A percentile compares a stretch with the other conserved stretches of the same genome.
Conservation (phyloP, 1,139 yeast species). For the Cylindricascospora bacillispora region DNA sequence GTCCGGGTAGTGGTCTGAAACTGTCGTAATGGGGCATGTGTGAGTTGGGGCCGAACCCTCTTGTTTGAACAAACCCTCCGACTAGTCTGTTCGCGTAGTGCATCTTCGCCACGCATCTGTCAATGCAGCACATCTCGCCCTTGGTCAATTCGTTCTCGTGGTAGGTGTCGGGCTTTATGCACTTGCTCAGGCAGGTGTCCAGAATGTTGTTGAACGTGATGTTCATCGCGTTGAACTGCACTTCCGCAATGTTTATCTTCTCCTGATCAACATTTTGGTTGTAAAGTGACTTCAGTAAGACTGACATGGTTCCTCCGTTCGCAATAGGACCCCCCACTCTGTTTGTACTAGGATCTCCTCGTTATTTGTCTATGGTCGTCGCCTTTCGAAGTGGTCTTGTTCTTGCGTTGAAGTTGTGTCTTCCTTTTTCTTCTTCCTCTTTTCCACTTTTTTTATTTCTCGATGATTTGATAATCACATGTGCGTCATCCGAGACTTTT, state of each 20-base stretch:
- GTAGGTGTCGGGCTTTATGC: conserved; percentile 52
- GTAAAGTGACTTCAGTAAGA: conserved; percentile 38
- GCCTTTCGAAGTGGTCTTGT: neutral
- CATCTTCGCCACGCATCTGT: conserved; percentile 67
- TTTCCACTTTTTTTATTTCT: no score
- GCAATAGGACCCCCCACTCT: neutral
- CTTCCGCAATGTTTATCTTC: conserved; percentile 55
- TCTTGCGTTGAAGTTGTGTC: no score
- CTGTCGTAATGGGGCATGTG: conserved; percentile 17
- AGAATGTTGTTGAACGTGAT: conserved; percentile 50
- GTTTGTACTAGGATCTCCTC: neutral
- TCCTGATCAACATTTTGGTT: conserved; percentile 48
- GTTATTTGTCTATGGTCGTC: neutral
- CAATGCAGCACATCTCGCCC: conserved; percentile 66
- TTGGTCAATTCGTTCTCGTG: conserved; percentile 71
- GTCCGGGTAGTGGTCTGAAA: no score
- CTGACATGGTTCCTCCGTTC: conserved; percentile 37
- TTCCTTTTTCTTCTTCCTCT: no score
- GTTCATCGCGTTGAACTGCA: conserved; percentile 65
- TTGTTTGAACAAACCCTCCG: conserved; percentile 37
- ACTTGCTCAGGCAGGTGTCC: conserved; percentile 49
- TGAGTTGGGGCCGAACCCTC: conserved; percentile 20
- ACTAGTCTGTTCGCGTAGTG: conserved; percentile 50
- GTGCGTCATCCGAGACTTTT: no score
- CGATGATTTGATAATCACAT: no score